A percentile compares a stretch with the other conserved stretches of the same genome.
phyloP scores from a whole-genome alignment of 306 rosid genomes.

The Rosa lucieae region DNA sequence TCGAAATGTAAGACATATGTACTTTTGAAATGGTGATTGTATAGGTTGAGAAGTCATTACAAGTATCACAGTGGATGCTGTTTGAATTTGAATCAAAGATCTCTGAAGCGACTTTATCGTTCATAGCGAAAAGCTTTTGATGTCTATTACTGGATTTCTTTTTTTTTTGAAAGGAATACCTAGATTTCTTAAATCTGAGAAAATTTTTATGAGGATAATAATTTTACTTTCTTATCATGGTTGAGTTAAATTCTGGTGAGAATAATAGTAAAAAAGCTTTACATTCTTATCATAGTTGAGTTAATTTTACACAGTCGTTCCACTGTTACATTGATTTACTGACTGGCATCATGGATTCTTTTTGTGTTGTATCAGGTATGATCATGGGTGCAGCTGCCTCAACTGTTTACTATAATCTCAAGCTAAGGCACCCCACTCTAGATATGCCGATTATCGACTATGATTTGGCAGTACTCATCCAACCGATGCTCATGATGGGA shows the following conservation, averaged over 20 bases:
- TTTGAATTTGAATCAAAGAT: not conserved
- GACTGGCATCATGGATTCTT: not conserved
- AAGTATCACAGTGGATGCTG: not conserved
- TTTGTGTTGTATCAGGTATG: constrained; percentile 62
- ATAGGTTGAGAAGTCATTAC: not conserved
- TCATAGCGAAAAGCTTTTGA: not conserved
- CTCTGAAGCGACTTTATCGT: not conserved
- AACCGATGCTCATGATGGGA: constrained; percentile 97
- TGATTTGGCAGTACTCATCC: constrained; percentile 83
- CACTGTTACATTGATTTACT: not conserved
- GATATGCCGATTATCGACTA: constrained; percentile 81
- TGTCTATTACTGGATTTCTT: not conserved
- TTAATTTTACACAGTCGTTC: not conserved
- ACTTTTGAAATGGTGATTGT: not conserved
- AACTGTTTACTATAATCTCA: constrained; percentile 84
- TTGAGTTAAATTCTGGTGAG: not conserved
- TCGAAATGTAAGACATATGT: constrained; percentile 63
- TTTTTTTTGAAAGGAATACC: not conserved
- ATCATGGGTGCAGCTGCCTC: constrained; percentile 87
- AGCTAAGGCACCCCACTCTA: constrained; percentile 69
- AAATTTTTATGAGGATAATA: not conserved
- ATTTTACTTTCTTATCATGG: constrained; percentile 8
- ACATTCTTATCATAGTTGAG: not conserved
- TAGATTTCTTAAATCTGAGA: not conserved
- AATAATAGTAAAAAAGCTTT: no score